Evolutionary conservation across 2,329 filamentous ascomycete genomes (phyloP).

Genomic region (Colletotrichum cordylinicola): DNA sequence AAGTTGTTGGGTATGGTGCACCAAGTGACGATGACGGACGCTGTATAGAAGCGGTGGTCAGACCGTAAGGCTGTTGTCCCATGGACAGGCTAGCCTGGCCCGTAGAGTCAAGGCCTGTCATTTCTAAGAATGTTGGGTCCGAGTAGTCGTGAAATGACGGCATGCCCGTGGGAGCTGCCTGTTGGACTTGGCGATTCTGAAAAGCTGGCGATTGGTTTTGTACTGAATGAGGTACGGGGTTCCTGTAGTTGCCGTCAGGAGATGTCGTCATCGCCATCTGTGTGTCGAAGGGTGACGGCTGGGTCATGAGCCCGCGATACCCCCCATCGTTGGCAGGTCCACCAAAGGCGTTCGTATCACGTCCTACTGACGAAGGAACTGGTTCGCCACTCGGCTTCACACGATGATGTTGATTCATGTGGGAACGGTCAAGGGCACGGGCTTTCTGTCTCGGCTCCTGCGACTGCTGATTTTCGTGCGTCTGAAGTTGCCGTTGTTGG

Average conservation of each 20-base stretch:
- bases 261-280: not conserved
- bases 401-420: conserved; percentile 18
- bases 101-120: conserved; percentile 1
- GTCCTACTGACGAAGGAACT: not conserved
- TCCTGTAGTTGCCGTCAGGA: not conserved
- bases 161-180: not conserved
- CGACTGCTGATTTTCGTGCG: conserved; percentile 24
- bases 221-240: not conserved
- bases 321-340: not conserved
- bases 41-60: not conserved
- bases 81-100: not conserved
- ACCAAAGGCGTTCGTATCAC: not conserved
- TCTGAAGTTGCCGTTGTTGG: conserved; percentile 1
- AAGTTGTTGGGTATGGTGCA: not conserved
- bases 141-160: conserved; percentile 9
- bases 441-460: not conserved
- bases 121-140: conserved; percentile 10
- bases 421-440: not conserved
- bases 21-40: not conserved
- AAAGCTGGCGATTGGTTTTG: not conserved
- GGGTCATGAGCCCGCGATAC: not conserved
- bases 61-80: not conserved
- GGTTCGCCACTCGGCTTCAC: not conserved
- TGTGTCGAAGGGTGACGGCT: not conserved
- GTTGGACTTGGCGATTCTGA: not conserved